These are phyloP conservation scores for Globisporangium iwayamae DNA, from an alignment of 352 stramenopile species.

Conservation along the genomic window DNA sequence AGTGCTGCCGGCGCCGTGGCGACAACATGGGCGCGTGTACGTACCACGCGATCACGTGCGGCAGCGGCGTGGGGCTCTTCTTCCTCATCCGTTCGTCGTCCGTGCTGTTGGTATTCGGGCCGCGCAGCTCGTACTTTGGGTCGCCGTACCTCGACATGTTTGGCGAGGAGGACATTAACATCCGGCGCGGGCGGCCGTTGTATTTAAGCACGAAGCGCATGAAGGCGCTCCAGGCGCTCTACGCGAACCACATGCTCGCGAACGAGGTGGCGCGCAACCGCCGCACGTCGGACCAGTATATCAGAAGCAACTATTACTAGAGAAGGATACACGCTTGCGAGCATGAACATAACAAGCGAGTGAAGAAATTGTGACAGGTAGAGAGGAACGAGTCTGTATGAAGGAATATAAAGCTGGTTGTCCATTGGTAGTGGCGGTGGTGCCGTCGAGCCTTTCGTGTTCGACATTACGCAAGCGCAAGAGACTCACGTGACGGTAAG, in stretches of 20 bases:
- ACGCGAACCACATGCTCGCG: constrained; percentile 75
- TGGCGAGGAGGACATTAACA: constrained; percentile 85
- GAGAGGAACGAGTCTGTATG: neutral
- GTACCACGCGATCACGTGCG: constrained; percentile 68
- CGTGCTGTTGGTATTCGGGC: constrained; percentile 70
- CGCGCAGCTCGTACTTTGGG: constrained; percentile 78
- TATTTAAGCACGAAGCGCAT: constrained; percentile 76
- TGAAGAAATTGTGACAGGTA: neutral
- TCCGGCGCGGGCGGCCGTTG: constrained; percentile 69
- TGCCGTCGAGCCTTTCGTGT: no score
- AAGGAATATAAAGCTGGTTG: neutral
- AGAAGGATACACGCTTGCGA: neutral
- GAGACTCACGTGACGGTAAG: no score
- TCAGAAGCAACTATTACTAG: constrained; percentile 85
- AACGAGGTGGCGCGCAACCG: constrained; percentile 81
- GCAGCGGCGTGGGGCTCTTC: constrained; percentile 68
- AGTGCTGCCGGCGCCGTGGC: constrained; percentile 69
- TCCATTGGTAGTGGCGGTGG: neutral
- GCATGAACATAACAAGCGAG: neutral
- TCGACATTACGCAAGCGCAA: no score
- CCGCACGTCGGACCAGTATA: constrained; percentile 84
- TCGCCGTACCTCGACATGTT: constrained; percentile 88
- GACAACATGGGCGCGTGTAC: constrained; percentile 77
- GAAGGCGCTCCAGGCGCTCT: constrained; percentile 62
- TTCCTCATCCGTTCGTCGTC: constrained; percentile 82